A percentile compares a stretch with the other conserved stretches of the same genome.
Evolutionary conservation across 768 basidiomycete genomes (phyloP).

Genomic region (Suillus sp.): DNA sequence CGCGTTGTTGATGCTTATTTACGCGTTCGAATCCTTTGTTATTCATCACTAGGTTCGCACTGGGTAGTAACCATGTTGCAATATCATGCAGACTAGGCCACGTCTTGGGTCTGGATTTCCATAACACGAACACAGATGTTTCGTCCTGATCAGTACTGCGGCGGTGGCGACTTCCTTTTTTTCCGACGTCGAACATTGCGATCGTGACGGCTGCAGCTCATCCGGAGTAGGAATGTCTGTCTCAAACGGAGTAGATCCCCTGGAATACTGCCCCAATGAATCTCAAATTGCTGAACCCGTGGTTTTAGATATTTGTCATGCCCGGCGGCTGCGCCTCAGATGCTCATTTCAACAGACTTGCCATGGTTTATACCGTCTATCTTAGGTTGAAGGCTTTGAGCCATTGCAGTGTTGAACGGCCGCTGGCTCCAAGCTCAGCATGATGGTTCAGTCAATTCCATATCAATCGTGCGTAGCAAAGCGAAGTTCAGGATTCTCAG

Average conservation of each 20-base stretch:
- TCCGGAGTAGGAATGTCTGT: not conserved
- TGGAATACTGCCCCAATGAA: not conserved
- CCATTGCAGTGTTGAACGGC: too few relatives aligned
- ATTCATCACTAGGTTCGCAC: too few relatives aligned
- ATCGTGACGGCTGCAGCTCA: not conserved
- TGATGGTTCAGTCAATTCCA: not conserved
- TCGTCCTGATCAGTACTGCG: not conserved
- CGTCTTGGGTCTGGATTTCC: not conserved
- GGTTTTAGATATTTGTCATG: not conserved
- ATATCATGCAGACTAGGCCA: not conserved
- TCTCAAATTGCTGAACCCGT: not conserved
- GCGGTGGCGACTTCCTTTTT: not conserved
- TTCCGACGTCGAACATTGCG: not conserved
- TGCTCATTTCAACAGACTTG: not conserved
- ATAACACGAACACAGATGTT: not conserved
- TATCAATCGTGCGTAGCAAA: not conserved
- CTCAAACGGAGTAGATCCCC: not conserved
- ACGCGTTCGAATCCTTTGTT: conserved; percentile 3
- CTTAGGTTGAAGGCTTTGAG: not conserved
- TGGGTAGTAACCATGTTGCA: too few relatives aligned
- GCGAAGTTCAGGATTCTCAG: not conserved
- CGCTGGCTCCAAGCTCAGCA: too few relatives aligned
- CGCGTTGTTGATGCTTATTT: conserved; percentile 4
- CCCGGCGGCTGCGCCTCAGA: not conserved
- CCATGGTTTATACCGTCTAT: not conserved